phyloP scores from a whole-genome alignment of 495 filamentous ascomycete species.

The Diplogelasinospora grovesii region DNA sequence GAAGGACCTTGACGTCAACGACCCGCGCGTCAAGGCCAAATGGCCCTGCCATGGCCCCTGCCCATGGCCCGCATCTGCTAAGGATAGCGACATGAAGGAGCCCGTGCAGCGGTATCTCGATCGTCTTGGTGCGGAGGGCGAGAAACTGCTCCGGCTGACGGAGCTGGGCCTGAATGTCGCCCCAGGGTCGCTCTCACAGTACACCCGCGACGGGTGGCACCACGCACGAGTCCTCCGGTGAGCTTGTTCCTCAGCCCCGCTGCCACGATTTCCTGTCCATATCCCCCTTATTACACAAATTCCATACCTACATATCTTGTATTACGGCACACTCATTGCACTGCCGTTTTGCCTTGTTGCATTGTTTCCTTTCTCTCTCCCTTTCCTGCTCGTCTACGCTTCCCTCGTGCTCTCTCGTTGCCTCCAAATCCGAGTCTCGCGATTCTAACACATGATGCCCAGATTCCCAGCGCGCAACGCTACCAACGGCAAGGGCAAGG shows the following conservation, averaged over 20 bases:
- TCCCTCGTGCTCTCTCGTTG: too few relatives aligned
- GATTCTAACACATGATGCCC: neutral
- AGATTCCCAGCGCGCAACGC: slow-evolving; percentile 33
- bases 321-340: too few relatives aligned
- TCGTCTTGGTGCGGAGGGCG: slow-evolving; percentile 26
- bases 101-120: slow-evolving; percentile 26
- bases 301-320: too few relatives aligned
- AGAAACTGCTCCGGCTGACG: slow-evolving; percentile 33
- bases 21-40: slow-evolving; percentile 27
- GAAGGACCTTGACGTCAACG: slow-evolving; percentile 31
- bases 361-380: too few relatives aligned
- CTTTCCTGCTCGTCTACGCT: too few relatives aligned
- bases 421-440: too few relatives aligned
- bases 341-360: too few relatives aligned
- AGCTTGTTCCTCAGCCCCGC: slow-evolving; percentile 4
- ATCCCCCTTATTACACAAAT: neutral
- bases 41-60: slow-evolving; percentile 44
- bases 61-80: slow-evolving; percentile 43
- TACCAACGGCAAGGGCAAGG: slow-evolving; percentile 39
- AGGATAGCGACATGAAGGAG: slow-evolving; percentile 28
- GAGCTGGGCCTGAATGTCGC: slow-evolving; percentile 30
- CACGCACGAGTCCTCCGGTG: slow-evolving; percentile 37
- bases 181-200: slow-evolving; percentile 20
- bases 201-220: slow-evolving; percentile 42
- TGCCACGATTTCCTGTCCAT: neutral